Percentiles rank a stretch among this genome's conserved stretches.
Evolutionary conservation across 768 basidiomycete genomes (phyloP).

Genomic region (Pisolithus marmoratus): DNA sequence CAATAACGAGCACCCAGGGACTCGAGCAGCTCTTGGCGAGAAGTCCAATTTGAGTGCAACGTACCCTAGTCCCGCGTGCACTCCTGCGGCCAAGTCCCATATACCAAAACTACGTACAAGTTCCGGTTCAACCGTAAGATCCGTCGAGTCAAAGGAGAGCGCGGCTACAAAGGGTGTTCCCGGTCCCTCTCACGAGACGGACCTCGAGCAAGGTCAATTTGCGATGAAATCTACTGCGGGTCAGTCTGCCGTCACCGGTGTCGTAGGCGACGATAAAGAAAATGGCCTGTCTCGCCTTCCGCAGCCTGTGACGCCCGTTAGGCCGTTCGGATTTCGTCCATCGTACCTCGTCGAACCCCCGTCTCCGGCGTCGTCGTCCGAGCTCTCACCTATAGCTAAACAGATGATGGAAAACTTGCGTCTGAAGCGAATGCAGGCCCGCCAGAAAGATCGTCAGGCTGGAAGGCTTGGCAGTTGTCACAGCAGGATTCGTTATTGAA

Average conservation of each 20-base stretch:
- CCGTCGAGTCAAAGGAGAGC: conserved; percentile 10
- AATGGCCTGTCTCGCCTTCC: conserved; percentile 25
- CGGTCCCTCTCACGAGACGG: conserved; percentile 2
- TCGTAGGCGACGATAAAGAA: conserved; percentile 13
- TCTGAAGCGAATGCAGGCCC: conserved; percentile 31
- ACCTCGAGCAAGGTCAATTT: not conserved
- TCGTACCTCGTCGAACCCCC: conserved; percentile 29
- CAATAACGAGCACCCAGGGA: not conserved
- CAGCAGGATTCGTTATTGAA: conserved; percentile 26
- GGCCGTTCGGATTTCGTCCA: conserved; percentile 35
- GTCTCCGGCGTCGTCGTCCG: conserved; percentile 67
- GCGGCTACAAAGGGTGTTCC: not conserved
- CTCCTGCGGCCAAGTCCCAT: conserved; percentile 17
- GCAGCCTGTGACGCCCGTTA: conserved; percentile 38
- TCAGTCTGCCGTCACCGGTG: not conserved
- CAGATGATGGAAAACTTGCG: conserved; percentile 65
- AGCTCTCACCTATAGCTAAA: conserved; percentile 62
- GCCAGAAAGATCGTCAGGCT: conserved; percentile 24
- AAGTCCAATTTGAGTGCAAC: conserved; percentile 12
- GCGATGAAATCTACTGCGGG: not conserved
- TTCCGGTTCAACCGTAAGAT: conserved; percentile 22
- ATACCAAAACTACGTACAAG: conserved; percentile 24
- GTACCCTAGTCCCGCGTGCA: not conserved
- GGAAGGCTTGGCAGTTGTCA: conserved; percentile 28
- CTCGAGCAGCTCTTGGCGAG: conserved; percentile 7